Evolutionary conservation across 345 rosid genomes (phyloP).

Genomic region (Eutrema japonicum): DNA sequence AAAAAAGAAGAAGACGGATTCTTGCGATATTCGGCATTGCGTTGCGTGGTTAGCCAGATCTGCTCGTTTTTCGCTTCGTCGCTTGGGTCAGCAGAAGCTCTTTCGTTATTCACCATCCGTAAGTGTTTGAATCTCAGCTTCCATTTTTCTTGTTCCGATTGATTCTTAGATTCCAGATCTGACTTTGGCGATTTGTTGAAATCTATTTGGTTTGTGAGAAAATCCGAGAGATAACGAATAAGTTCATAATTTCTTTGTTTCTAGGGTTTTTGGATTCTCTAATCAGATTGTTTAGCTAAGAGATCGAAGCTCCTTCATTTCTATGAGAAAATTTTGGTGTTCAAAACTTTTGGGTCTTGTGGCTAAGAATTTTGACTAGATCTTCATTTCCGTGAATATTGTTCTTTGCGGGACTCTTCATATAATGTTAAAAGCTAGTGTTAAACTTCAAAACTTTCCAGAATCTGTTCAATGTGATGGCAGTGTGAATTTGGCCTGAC

Average conservation of each 20-base stretch:
- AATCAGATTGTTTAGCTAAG: background rate
- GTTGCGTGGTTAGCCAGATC: constrained; percentile 30
- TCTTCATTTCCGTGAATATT: background rate
- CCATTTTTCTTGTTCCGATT: constrained; percentile 9
- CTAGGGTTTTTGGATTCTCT: constrained; percentile 7
- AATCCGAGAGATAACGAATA: background rate
- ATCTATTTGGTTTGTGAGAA: background rate
- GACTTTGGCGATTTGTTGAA: background rate
- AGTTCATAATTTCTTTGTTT: background rate
- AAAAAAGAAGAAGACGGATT: background rate
- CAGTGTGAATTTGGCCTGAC: too few relatives aligned
- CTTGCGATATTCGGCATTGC: constrained; percentile 6
- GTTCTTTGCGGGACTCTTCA: background rate
- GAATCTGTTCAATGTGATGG: background rate
- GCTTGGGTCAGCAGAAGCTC: constrained; percentile 18
- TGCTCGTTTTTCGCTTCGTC: constrained; percentile 21
- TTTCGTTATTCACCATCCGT: constrained; percentile 4
- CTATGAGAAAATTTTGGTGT: background rate
- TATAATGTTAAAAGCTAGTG: background rate
- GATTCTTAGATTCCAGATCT: constrained; percentile 24
- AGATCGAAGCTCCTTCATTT: constrained; percentile 2
- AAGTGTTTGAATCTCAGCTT: constrained; percentile 31
- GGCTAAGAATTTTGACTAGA: background rate
- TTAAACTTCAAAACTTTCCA: background rate
- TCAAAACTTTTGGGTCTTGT: background rate